Conservation (phyloP, 192 early-diverging fungal species). For the Phycomyces nitens region DNA sequence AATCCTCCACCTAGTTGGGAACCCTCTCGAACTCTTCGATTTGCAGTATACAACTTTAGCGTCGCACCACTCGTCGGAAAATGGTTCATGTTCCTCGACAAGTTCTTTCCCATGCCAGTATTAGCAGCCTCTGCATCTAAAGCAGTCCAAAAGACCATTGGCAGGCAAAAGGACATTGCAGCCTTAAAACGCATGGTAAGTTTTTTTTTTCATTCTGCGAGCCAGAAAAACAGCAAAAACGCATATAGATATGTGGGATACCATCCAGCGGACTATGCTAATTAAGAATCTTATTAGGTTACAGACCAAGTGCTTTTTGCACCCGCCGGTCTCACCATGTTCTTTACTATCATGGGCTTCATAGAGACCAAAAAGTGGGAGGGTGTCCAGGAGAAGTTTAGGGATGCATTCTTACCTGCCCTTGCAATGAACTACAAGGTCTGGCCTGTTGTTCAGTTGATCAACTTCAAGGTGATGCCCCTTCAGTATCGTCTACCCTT, state of each 20-base stretch:
- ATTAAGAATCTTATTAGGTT: constrained; percentile 7
- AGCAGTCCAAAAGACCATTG: constrained; percentile 6
- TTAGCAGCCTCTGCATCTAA: not conserved
- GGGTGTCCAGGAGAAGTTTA: constrained; percentile 57
- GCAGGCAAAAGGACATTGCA: constrained; percentile 15
- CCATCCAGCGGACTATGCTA: not conserved
- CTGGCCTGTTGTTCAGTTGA: constrained; percentile 69
- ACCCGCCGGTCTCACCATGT: constrained; percentile 61
- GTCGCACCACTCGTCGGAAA: constrained; percentile 65
- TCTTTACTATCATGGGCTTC: constrained; percentile 62
- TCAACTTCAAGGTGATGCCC: constrained; percentile 73
- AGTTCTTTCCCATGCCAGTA: constrained; percentile 49
- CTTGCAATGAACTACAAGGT: constrained; percentile 67
- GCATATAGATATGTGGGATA: too few species aligned
- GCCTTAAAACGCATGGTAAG: constrained; percentile 50
- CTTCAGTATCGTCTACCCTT: constrained; percentile 65
- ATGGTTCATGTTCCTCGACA: constrained; percentile 70
- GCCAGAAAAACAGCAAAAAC: too few species aligned
- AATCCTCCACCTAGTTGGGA: constrained; percentile 28
- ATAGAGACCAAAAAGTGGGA: constrained; percentile 50
- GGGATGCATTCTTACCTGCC: constrained; percentile 54
- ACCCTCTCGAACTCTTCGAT: constrained; percentile 49
- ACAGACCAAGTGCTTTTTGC: constrained; percentile 66
- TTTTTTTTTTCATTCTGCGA: too few species aligned
- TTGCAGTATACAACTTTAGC: constrained; percentile 64